A percentile compares a stretch with the other conserved stretches of the same genome.
These are phyloP conservation scores for Penicillium egyptiacum DNA, from an alignment of 495 filamentous ascomycete genomes.

Conservation along the genomic window DNA sequence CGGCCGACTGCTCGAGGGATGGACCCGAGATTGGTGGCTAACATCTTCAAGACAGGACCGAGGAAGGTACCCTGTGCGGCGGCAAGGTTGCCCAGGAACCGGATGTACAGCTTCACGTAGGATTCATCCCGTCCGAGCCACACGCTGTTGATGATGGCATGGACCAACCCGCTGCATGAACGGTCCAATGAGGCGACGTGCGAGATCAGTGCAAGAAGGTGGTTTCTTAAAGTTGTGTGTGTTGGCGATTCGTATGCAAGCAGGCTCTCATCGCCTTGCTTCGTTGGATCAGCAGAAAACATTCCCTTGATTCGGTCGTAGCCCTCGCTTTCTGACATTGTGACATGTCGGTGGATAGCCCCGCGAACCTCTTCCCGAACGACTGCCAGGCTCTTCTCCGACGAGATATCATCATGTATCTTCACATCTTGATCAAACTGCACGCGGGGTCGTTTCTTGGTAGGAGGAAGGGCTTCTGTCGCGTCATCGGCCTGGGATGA, in stretches of 20 bases:
- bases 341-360: slow-evolving; percentile 66
- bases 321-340: slow-evolving; percentile 61
- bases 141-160: slow-evolving; percentile 66
- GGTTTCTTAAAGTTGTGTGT: slow-evolving; percentile 61
- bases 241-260: slow-evolving; percentile 41
- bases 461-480: slow-evolving; percentile 42
- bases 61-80: slow-evolving; percentile 74
- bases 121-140: slow-evolving; percentile 85
- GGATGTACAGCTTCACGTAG: slow-evolving; percentile 75
- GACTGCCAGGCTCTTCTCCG: slow-evolving; percentile 60
- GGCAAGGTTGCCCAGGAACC: slow-evolving; percentile 76
- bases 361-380: slow-evolving; percentile 69
- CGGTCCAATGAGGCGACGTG: slow-evolving; percentile 69
- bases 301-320: slow-evolving; percentile 74
- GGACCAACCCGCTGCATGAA: slow-evolving; percentile 71
- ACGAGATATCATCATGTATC: slow-evolving; percentile 44
- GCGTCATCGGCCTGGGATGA: slow-evolving; percentile 38
- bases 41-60: slow-evolving; percentile 66
- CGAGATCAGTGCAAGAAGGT: slow-evolving; percentile 75
- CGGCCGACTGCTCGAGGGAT: slow-evolving; percentile 52
- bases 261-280: slow-evolving; percentile 44
- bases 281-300: slow-evolving; percentile 52
- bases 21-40: slow-evolving; percentile 70
- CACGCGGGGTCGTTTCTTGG: slow-evolving; percentile 64
- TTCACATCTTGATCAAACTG: slow-evolving; percentile 74